Percentiles rank a stretch among this genome's conserved stretches.
Evolutionary conservation across 75 land plant genomes (phyloP).

Genomic region (Chamaecyparis obtusa): DNA sequence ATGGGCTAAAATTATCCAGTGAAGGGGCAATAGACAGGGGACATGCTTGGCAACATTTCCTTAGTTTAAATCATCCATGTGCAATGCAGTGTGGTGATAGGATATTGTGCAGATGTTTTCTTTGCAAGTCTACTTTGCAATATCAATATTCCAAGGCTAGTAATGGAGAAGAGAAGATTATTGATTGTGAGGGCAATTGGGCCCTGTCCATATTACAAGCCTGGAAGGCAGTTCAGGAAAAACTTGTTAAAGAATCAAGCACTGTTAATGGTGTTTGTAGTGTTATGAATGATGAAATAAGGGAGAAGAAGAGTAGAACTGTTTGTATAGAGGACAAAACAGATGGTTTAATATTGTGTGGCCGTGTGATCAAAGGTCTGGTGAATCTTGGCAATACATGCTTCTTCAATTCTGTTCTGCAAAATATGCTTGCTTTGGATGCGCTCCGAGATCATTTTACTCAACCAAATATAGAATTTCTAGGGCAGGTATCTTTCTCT

Average conservation of each 20-base stretch:
- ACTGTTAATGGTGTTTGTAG: not conserved
- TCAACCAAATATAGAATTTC: slow-evolving; percentile 15
- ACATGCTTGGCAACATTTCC: slow-evolving; percentile 60
- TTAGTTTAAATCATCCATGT: slow-evolving; percentile 37
- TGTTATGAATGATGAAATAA: not conserved
- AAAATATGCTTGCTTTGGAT: slow-evolving; percentile 71
- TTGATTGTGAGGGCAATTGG: slow-evolving; percentile 20
- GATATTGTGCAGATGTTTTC: slow-evolving; percentile 59
- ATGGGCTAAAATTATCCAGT: slow-evolving; percentile 1
- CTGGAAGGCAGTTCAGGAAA: not conserved
- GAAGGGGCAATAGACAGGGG: slow-evolving; percentile 30
- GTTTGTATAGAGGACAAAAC: not conserved
- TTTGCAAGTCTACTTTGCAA: slow-evolving; percentile 44
- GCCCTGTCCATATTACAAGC: slow-evolving; percentile 24
- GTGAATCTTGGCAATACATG: slow-evolving; percentile 92
- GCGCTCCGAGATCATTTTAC: slow-evolving; percentile 58
- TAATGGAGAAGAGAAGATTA: slow-evolving; percentile 15
- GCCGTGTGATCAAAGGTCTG: slow-evolving; percentile 59
- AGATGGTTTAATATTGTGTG: not conserved
- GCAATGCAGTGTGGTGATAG: slow-evolving; percentile 54
- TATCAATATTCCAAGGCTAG: slow-evolving; percentile 7
- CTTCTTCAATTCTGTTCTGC: slow-evolving; percentile 92
- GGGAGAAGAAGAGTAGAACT: not conserved
- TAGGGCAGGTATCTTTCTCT: slow-evolving; percentile 61
- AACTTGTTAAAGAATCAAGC: slow-evolving; percentile 30